These are phyloP conservation scores for Colletotrichum musae DNA, from an alignment of 2,329 filamentous ascomycete genomes.

Conservation along the genomic window DNA sequence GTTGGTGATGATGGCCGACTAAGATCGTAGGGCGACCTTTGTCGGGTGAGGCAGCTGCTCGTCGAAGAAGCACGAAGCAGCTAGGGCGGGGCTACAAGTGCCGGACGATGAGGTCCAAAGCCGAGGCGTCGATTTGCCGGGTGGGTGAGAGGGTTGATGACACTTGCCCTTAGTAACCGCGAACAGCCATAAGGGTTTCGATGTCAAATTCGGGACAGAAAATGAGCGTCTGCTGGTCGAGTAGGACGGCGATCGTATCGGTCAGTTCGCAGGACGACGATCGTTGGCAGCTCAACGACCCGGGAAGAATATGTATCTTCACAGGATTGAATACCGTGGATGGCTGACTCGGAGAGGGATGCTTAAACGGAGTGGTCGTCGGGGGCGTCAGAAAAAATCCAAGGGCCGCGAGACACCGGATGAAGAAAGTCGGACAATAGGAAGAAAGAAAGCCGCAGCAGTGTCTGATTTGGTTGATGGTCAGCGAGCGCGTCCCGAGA, in stretches of 20 bases:
- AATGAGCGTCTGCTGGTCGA: conserved; percentile 2
- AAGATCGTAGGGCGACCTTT: conserved; percentile 58
- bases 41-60: conserved; percentile 47
- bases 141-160: conserved; percentile 20
- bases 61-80: conserved; percentile 20
- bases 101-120: conserved; percentile 17
- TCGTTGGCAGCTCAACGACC: not conserved
- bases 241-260: not conserved
- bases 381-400: conserved; percentile 14
- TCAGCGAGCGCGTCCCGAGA: conserved; percentile 27
- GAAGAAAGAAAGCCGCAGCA: conserved; percentile 23
- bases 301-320: conserved; percentile 13
- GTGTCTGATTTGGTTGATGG: conserved; percentile 16
- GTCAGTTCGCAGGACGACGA: not conserved
- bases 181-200: conserved; percentile 37
- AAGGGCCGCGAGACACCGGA: conserved; percentile 32
- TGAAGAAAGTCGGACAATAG: conserved; percentile 30
- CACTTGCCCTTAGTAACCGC: conserved; percentile 30
- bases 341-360: not conserved
- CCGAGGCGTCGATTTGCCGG: conserved; percentile 11
- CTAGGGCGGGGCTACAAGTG: not conserved
- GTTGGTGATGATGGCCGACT: conserved; percentile 49
- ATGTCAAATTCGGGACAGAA: conserved; percentile 5
- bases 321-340: conserved; percentile 19
- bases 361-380: conserved; percentile 18